A percentile compares a stretch with the other conserved stretches of the same genome.
These are phyloP conservation scores for Ophiorrhiza pumila DNA, from an alignment of 257 asterid genomes.

Conservation along the genomic window DNA sequence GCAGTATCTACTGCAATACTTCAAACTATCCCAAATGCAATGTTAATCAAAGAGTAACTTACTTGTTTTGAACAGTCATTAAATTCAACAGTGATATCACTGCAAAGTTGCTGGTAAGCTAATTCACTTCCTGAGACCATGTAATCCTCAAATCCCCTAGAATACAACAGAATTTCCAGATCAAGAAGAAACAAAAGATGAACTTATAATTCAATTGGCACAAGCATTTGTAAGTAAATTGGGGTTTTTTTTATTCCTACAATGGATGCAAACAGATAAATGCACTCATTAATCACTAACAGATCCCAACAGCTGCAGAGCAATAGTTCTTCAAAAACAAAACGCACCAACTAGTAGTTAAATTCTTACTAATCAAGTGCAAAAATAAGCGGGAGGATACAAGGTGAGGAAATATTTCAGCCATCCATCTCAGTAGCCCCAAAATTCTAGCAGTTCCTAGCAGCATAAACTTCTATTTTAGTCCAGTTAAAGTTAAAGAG, in stretches of 20 bases:
- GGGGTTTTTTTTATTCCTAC: too few relatives aligned
- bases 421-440: neutral
- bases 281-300: neutral
- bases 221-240: neutral
- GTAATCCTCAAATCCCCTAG: constrained; percentile 82
- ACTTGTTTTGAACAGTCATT: constrained; percentile 92
- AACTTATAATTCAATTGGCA: neutral
- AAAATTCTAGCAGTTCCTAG: neutral
- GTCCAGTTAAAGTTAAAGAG: neutral
- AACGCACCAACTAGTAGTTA: neutral
- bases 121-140: constrained; percentile 73
- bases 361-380: neutral
- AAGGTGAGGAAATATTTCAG: neutral
- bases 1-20: neutral
- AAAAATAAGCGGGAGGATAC: neutral
- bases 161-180: constrained; percentile 11
- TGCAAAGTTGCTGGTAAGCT: constrained; percentile 86
- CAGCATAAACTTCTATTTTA: neutral
- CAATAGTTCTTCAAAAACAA: neutral
- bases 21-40: neutral
- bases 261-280: neutral
- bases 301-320: neutral
- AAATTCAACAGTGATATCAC: constrained; percentile 77
- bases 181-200: constrained; percentile 5
- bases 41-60: constrained; percentile 16